Evolutionary conservation across 768 basidiomycete genomes (phyloP), one percentile per base, ranked within the genome.

Genomic region (Postia placenta): DNA sequence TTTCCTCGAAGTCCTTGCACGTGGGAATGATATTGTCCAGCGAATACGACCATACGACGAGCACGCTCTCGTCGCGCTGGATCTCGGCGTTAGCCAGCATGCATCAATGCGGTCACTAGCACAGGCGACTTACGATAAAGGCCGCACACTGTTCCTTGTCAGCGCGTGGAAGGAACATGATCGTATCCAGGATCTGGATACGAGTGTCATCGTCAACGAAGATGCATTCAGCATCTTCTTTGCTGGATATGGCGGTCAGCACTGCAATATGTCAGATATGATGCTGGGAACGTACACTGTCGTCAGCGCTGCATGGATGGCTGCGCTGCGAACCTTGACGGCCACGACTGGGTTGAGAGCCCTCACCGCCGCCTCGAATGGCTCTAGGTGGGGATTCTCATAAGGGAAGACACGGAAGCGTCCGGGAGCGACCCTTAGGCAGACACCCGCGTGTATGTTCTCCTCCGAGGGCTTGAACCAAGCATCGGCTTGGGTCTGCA

Each of bases 131-230:
- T 63, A 85, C 87, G 46, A 92, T 75, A 63, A 94, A 94, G 11
- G 92, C 92, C 17, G 83, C 92, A 43, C 86, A 91, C 59, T 93
- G 91, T 61, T 93, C 91, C 69, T 92, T 93, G 62, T 93, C 87
- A 5, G 90, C 90, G 35, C 77, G 75, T 5, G 84, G 79, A 36
- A 94, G 70, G 49, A 78, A 74, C 45, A 62, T 59, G 56, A 93
- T 80, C 14, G 78, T 78, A 50, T 88, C 84, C 22, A 94, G 64
- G 48, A 94, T 81, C 66, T 94, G 92, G 45, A 94, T 93, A 5
- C 89, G 84, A 1, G 90, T 93, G 61, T 92, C 81, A 48, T 66
- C 63, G 66, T 90, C 87, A 52, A 94, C 75, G 57, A 82, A 82
- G 53, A 89, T 79, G 25, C 77, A 79, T 9, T 64, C 64, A 1